Evolutionary conservation across 768 basidiomycete species (phyloP), one percentile per base, ranked within the genome.

Genomic region (Phanerochaete carnosa): DNA sequence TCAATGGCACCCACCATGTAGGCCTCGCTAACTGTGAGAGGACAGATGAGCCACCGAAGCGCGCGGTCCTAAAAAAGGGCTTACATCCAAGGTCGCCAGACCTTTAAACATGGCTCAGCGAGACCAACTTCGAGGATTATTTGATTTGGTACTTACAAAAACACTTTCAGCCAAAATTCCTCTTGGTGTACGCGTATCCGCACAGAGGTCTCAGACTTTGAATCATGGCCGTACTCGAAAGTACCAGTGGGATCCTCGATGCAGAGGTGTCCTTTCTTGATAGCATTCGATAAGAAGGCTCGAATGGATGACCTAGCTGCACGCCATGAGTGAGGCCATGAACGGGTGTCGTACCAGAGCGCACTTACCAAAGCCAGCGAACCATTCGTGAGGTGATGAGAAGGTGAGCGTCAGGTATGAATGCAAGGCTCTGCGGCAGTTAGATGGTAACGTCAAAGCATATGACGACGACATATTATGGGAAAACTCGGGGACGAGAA

Each of bases 1-100:
- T 72, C 58, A 37, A 75, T 64, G 45, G 74, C 71, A n/a, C 73
- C 73, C 46, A 71, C 63, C 68, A 75, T 74, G 64, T 74, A 75
- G 4, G 74, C 72, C 64, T 75, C 74, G 61, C 74, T 74, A 58
- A 75, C 74, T 75, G 65, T 45, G 43, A 43, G 22, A 37, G 23
- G 55, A 33, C 26, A 35, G 16, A 47, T 32, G 2, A 35, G 54
- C 13, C 3, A 30, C 9, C 46, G 1, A 37, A 46, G 37, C 25
- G 46, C 22, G 2, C 11, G 16, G 22, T 2, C 6, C 43, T 16
- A 2, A 30, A 26, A 23, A 29, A 45, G 30, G 23, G 66, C 72
- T 50, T 56, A 74, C 77, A 70, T 19, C 74, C 74, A 45, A 75
- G 68, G 61, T 73, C 73, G 6, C 70, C 72, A 28, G 66, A 65